phyloP scores from a whole-genome alignment of 495 filamentous ascomycete species.

The Daldinia loculata region DNA sequence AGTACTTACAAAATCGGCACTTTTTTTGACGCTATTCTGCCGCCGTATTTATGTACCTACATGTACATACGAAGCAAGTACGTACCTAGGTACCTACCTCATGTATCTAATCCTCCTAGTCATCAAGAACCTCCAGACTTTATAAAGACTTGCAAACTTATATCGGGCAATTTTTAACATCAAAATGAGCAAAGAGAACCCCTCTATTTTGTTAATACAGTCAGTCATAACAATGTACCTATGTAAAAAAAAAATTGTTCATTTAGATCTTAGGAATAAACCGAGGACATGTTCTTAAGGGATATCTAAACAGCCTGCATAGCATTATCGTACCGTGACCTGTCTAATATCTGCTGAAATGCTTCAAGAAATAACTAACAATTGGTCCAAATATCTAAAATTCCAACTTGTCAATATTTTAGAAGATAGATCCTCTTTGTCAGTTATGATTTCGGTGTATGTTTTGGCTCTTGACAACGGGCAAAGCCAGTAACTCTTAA shows the following conservation, averaged over 20 bases:
- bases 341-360: background rate
- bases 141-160: background rate
- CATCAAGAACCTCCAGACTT: background rate
- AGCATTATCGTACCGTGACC: background rate
- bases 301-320: background rate
- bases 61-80: background rate
- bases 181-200: background rate
- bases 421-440: background rate
- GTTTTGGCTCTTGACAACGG: background rate
- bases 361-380: background rate
- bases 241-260: background rate
- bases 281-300: background rate
- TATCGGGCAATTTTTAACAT: background rate
- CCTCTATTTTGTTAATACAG: background rate
- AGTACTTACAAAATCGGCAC: too few species aligned
- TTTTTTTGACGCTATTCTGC: too few species aligned
- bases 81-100: background rate
- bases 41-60: background rate
- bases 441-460: background rate
- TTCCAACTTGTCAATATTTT: background rate
- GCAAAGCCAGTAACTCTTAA: background rate
- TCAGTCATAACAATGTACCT: background rate
- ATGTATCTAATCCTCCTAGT: background rate
- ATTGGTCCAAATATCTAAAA: background rate
- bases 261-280: background rate